These are phyloP conservation scores for Pseudonitzschia multiseries DNA, from an alignment of 108 stramenopile genomes.

Conservation along the genomic window DNA sequence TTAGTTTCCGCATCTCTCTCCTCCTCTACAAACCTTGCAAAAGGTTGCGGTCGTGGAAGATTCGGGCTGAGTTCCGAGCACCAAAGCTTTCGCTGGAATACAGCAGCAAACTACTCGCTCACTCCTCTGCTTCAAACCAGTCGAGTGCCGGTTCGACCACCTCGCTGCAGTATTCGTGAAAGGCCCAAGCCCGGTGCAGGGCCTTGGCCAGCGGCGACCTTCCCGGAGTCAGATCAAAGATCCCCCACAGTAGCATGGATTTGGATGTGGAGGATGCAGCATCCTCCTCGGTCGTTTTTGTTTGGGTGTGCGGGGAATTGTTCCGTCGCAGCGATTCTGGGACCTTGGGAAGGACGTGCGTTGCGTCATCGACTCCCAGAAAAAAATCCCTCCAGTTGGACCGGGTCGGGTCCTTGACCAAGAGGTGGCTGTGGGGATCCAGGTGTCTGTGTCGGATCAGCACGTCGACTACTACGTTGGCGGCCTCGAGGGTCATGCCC, in stretches of 20 bases:
- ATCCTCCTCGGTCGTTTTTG: too few species aligned
- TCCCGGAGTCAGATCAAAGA: conserved; percentile 44
- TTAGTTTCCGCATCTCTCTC: too few species aligned
- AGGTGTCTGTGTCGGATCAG: conserved; percentile 32
- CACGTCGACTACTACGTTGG: conserved; percentile 17
- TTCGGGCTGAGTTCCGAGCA: too few species aligned
- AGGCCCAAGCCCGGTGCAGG: conserved; percentile 55
- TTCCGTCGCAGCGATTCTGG: background rate
- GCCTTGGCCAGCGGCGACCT: conserved; percentile 52
- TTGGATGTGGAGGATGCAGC: too few species aligned
- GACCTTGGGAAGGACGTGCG: background rate
- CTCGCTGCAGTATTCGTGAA: conserved; percentile 61
- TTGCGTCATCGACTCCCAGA: background rate
- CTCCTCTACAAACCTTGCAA: too few species aligned
- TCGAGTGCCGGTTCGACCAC: conserved; percentile 32
- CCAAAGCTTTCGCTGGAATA: too few species aligned
- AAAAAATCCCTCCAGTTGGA: conserved; percentile 46
- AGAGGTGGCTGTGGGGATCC: conserved; percentile 16
- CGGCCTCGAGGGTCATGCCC: conserved; percentile 34
- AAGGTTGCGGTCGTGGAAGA: too few species aligned
- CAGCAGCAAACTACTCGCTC: too few species aligned
- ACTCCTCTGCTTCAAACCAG: conserved; percentile 31
- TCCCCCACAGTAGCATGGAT: conserved; percentile 27
- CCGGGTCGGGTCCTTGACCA: conserved; percentile 39
- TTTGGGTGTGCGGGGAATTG: too few species aligned